Evolutionary conservation across 345 rosid species (phyloP).

Genomic region (Excoecaria agallocha): DNA sequence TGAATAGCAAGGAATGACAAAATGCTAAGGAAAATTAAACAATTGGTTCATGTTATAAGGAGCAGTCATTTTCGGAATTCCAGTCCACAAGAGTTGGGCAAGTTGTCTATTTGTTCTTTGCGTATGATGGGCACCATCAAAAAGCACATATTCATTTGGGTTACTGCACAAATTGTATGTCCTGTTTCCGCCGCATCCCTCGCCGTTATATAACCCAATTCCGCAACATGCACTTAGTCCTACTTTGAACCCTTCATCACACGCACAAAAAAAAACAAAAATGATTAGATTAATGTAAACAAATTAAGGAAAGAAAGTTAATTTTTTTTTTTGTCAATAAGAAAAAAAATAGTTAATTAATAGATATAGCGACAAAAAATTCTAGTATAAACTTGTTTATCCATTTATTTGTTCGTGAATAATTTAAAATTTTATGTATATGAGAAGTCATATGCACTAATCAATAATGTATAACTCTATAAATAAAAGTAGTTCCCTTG

Average conservation of each 20-base stretch:
- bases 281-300: no score
- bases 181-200: slow-evolving; percentile 24
- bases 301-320: no score
- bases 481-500: no score
- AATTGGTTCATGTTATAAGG: slow-evolving; percentile 38
- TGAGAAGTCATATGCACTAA: no score
- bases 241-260: slow-evolving; percentile 32
- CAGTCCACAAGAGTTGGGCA: slow-evolving; percentile 19
- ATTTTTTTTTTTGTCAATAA: neutral
- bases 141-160: slow-evolving; percentile 14
- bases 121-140: slow-evolving; percentile 12
- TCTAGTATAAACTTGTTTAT: no score
- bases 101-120: slow-evolving; percentile 12
- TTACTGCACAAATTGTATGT: slow-evolving; percentile 7
- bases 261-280: neutral
- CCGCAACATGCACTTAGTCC: slow-evolving; percentile 40
- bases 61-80: slow-evolving; percentile 13
- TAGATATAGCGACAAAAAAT: neutral
- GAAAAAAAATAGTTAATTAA: neutral
- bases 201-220: slow-evolving; percentile 31
- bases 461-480: no score
- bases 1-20: neutral
- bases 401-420: no score
- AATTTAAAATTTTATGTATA: no score
- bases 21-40: slow-evolving; percentile 15